Conservation (phyloP, 495 filamentous ascomycete genomes). For the Lepidopterella palustris region DNA sequence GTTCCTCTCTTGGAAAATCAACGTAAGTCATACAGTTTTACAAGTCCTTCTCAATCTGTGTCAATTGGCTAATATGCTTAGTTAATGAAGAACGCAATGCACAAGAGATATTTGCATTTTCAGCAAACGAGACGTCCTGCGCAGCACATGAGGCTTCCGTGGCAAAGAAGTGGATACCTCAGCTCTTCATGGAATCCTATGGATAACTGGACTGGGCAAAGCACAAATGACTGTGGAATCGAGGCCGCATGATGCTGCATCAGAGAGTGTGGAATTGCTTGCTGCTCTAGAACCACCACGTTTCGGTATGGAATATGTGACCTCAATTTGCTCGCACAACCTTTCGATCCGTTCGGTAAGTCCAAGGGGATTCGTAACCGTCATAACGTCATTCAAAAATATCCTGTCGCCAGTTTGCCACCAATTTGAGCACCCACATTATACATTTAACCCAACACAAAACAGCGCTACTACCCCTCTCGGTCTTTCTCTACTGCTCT, state of each 20-base stretch:
- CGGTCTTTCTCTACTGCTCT: no score
- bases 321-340: no score
- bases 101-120: no score
- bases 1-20: conserved; percentile 1
- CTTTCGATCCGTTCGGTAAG: background rate
- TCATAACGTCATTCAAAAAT: background rate
- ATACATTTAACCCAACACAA: no score
- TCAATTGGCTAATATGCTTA: no score
- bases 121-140: no score
- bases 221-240: background rate
- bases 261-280: no score
- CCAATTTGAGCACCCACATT: background rate
- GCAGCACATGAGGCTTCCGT: background rate
- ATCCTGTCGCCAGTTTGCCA: background rate
- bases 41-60: no score
- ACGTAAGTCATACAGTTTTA: background rate
- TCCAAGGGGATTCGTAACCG: background rate
- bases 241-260: no score
- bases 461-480: no score
- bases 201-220: background rate
- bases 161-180: conserved; percentile 4
- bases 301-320: background rate
- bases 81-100: no score
- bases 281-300: no score
- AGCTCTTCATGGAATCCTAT: conserved; percentile 7